A percentile compares a stretch with the other conserved stretches of the same genome.
These are phyloP conservation scores for Aspergillus ochraceoroseus DNA, from an alignment of 2,329 filamentous ascomycete genomes.

Conservation along the genomic window DNA sequence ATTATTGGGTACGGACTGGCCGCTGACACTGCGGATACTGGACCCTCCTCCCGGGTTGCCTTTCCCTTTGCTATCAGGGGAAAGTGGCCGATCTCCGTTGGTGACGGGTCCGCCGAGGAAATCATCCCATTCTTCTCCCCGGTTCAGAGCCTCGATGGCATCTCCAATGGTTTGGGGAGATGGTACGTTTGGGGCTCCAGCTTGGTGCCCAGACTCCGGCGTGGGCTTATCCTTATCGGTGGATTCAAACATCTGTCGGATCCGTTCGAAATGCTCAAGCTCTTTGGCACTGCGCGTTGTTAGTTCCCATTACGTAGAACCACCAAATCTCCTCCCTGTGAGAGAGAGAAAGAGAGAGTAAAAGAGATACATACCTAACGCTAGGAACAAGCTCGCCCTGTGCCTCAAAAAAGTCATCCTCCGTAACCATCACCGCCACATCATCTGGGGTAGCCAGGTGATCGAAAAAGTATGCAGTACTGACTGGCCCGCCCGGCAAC, in stretches of 20 bases:
- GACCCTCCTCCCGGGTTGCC: conserved; percentile 28
- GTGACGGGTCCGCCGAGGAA: conserved; percentile 22
- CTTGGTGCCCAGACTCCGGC: conserved; percentile 25
- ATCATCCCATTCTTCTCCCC: conserved; percentile 23
- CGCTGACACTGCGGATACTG: conserved; percentile 27
- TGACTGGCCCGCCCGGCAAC: conserved; percentile 57
- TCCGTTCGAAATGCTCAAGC: conserved; percentile 80
- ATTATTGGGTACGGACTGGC: conserved; percentile 28
- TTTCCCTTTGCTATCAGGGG: conserved; percentile 31
- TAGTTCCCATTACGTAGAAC: conserved; percentile 18
- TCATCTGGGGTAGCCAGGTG: conserved; percentile 80
- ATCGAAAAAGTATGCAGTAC: conserved; percentile 93
- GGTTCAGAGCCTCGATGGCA: conserved; percentile 34
- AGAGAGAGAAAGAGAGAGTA: too few relatives aligned
- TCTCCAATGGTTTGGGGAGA: conserved; percentile 37
- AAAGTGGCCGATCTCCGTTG: conserved; percentile 25
- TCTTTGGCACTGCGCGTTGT: conserved; percentile 66
- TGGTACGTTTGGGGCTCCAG: conserved; percentile 8
- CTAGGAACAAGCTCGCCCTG: conserved; percentile 83
- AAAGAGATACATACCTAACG: conserved; percentile 53
- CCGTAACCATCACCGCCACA: conserved; percentile 78
- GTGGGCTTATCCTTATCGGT: conserved; percentile 46
- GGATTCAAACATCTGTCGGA: conserved; percentile 75
- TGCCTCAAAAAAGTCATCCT: conserved; percentile 79
- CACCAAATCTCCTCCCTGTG: too few relatives aligned